Conservation (phyloP, 768 basidiomycete genomes). For the Gymnopilus dilepis region DNA sequence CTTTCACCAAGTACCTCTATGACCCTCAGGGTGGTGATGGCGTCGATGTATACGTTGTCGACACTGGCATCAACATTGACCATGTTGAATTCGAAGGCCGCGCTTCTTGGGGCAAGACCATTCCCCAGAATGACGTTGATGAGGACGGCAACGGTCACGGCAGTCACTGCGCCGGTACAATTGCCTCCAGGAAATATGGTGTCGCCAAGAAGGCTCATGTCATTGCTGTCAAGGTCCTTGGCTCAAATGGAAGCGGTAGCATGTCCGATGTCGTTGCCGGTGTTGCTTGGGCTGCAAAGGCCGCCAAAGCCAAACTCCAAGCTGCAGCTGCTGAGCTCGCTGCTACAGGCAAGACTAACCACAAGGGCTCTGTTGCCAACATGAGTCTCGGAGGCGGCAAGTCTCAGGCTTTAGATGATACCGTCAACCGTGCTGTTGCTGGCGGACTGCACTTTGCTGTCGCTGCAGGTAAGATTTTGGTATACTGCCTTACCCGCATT, state of each 20-base stretch:
- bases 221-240: slow-evolving; percentile 91
- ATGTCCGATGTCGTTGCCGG: slow-evolving; percentile 95
- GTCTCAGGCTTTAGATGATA: slow-evolving; percentile 80
- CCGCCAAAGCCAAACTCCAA: slow-evolving; percentile 58
- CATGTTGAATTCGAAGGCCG: slow-evolving; percentile 91
- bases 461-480: slow-evolving; percentile 72
- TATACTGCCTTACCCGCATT: background rate
- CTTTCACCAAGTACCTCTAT: slow-evolving; percentile 85
- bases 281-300: slow-evolving; percentile 75
- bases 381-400: slow-evolving; percentile 98
- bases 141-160: slow-evolving; percentile 96
- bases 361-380: slow-evolving; percentile 96
- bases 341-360: slow-evolving; percentile 75
- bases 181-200: slow-evolving; percentile 92
- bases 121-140: slow-evolving; percentile 83
- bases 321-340: slow-evolving; percentile 68
- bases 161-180: slow-evolving; percentile 93
- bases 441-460: slow-evolving; percentile 94
- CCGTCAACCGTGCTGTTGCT: slow-evolving; percentile 85
- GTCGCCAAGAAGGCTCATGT: slow-evolving; percentile 94
- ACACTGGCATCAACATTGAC: slow-evolving; percentile 87
- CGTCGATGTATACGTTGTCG: slow-evolving; percentile 89
- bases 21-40: slow-evolving; percentile 80
- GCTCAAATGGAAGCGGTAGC: slow-evolving; percentile 91
- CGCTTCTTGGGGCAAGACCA: slow-evolving; percentile 91